Evolutionary conservation across 306 rosid species (phyloP), one percentile per base, ranked within the genome.

Genomic region (Cicer cuneatum): DNA sequence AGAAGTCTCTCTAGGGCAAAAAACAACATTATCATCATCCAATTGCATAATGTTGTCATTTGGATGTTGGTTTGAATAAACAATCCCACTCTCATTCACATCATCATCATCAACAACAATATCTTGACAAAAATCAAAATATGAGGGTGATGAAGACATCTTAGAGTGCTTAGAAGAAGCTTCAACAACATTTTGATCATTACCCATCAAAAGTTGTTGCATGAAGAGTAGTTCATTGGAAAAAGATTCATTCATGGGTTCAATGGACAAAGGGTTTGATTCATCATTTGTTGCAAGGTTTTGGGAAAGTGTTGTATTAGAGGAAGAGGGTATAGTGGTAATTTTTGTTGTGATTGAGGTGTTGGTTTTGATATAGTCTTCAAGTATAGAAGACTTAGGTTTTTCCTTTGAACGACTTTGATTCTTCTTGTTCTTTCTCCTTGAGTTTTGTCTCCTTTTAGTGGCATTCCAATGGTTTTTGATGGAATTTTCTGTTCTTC

Each of bases 381-480:
- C 90, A 72, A 90, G 97, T 8, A 93, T 69, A 10, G 91, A 85
- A 19, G 92, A 76, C 5, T 83, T 85, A 12, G 83, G 87, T 35
- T 84, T 87, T 29, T 73, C 73, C 2, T 82, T 87, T 40, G 84
- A 41, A 42, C 8, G 2, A 24, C 3, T 42, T 21, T 65, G 53
- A 70, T 0, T 41, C 59, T 62, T 88, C 58, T 84, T 90, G 72
- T 82, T 85, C 58, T 84, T 93, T 59, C 92, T 89, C 73, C 73
- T 84, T 13, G 94, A 89, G 61, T 86, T 91, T 70, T 86, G 97
- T 76, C 92, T 89, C 69, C 96, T 91, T 66, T 86, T 89, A 0
- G 96, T 91, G 16, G 97, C 97, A 71, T 93, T 93, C 98, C 98
- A 93, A 48, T 91, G 97, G 69, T 91, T 93, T 72, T 93, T 93